These are phyloP conservation scores for Neoscytalidium dimidiatum DNA, from an alignment of 2,329 filamentous ascomycete species.

Conservation along the genomic window DNA sequence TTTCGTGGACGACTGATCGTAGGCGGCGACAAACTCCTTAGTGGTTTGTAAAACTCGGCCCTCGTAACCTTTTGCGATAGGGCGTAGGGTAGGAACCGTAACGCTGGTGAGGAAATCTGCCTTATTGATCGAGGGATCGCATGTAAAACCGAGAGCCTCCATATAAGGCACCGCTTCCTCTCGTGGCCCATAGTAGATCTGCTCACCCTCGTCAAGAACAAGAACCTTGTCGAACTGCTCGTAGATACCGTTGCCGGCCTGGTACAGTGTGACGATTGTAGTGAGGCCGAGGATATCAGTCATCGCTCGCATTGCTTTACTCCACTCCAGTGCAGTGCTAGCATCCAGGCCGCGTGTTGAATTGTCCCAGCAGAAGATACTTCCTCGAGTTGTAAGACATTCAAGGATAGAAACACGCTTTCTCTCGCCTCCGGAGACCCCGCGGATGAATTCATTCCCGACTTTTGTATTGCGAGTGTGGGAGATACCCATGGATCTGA, in stretches of 20 bases:
- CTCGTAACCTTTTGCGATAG: background rate
- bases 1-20: constrained; percentile 21
- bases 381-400: constrained; percentile 58
- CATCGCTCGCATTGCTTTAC: constrained; percentile 75
- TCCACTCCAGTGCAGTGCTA: constrained; percentile 76
- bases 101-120: background rate
- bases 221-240: constrained; percentile 72
- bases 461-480: constrained; percentile 60
- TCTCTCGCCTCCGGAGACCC: constrained; percentile 62
- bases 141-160: constrained; percentile 67
- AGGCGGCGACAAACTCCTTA: constrained; percentile 42
- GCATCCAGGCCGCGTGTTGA: constrained; percentile 76
- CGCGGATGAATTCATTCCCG: constrained; percentile 61
- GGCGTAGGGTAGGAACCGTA: background rate
- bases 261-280: constrained; percentile 66
- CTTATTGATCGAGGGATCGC: constrained; percentile 46
- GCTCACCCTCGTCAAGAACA: constrained; percentile 73
- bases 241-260: constrained; percentile 54
- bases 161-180: constrained; percentile 64
- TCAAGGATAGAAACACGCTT: constrained; percentile 69
- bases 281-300: constrained; percentile 74
- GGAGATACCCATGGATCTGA: constrained; percentile 55
- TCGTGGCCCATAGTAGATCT: constrained; percentile 74
- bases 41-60: constrained; percentile 43
- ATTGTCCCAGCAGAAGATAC: constrained; percentile 59